phyloP scores from a whole-genome alignment of 441 rosid species.

The Gossypium laxum region DNA sequence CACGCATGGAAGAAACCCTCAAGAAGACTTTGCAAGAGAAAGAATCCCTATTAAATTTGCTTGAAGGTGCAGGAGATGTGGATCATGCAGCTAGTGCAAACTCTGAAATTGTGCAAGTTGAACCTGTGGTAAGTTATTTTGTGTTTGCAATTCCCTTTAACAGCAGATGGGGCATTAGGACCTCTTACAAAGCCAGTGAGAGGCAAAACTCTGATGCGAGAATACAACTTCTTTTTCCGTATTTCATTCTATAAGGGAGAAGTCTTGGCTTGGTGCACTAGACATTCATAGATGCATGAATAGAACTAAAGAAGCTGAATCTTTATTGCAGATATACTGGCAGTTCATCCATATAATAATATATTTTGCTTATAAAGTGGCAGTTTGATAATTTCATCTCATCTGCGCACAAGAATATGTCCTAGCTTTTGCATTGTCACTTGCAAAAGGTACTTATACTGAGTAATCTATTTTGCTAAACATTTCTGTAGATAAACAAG shows the following conservation, averaged over 20 bases:
- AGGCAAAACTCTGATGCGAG: neutral
- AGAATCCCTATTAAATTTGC: slow-evolving; percentile 52
- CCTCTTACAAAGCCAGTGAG: neutral
- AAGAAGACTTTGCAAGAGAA: slow-evolving; percentile 60
- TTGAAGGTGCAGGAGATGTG: slow-evolving; percentile 37
- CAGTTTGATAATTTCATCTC: slow-evolving; percentile 1
- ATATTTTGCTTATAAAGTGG: neutral
- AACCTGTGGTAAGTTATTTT: slow-evolving; percentile 66
- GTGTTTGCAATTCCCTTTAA: neutral
- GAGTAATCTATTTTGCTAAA: slow-evolving; percentile 16
- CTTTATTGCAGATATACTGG: neutral
- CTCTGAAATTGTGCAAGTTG: slow-evolving; percentile 74
- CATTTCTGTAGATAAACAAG: slow-evolving; percentile 61
- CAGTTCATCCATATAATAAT: neutral
- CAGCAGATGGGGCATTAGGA: neutral
- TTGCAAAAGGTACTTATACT: neutral
- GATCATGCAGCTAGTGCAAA: slow-evolving; percentile 25
- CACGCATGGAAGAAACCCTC: slow-evolving; percentile 49
- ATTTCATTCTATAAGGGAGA: neutral
- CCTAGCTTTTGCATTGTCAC: neutral
- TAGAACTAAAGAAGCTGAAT: neutral
- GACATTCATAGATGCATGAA: neutral
- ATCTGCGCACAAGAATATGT: neutral
- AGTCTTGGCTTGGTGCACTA: neutral
- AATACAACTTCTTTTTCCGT: neutral